These are phyloP conservation scores for Bipolaris bicolor DNA, from an alignment of 2,329 filamentous ascomycete species.

Conservation along the genomic window DNA sequence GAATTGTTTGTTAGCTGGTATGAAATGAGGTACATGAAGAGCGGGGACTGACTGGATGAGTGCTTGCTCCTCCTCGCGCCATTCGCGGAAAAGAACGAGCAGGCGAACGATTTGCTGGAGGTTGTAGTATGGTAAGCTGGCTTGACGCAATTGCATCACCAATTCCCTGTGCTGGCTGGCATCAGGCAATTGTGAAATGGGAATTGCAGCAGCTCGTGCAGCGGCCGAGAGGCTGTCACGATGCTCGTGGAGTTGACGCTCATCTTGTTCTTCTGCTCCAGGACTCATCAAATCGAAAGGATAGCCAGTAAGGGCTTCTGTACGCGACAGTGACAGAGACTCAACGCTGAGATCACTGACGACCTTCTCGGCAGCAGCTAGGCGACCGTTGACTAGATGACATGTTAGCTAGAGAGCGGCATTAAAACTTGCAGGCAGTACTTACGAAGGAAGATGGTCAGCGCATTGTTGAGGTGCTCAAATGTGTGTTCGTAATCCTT, in stretches of 20 bases:
- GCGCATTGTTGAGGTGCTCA: constrained; percentile 70
- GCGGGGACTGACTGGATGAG: constrained; percentile 40
- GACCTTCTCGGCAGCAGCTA: constrained; percentile 63
- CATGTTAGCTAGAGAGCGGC: constrained; percentile 23
- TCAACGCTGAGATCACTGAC: constrained; percentile 58
- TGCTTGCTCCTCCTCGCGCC: constrained; percentile 51
- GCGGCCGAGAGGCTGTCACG: constrained; percentile 28
- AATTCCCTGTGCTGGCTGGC: constrained; percentile 27
- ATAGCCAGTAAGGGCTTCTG: constrained; percentile 50
- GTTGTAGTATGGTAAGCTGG: constrained; percentile 49
- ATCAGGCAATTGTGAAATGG: constrained; percentile 27
- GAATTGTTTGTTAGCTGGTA: constrained; percentile 12
- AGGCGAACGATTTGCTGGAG: constrained; percentile 52
- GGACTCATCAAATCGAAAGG: constrained; percentile 41
- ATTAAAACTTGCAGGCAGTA: constrained; percentile 25
- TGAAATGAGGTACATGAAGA: neutral
- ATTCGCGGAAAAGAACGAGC: constrained; percentile 52
- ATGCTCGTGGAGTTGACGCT: constrained; percentile 26
- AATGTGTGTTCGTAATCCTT: constrained; percentile 67
- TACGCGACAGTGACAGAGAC: constrained; percentile 51
- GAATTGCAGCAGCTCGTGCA: constrained; percentile 26
- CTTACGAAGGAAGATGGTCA: constrained; percentile 85
- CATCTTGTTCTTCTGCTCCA: constrained; percentile 39
- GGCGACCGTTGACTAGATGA: constrained; percentile 52
- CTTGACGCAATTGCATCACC: constrained; percentile 31